These are phyloP conservation scores for Stagonosporopsis tanaceti DNA, from an alignment of 2,329 filamentous ascomycete genomes.

Conservation along the genomic window DNA sequence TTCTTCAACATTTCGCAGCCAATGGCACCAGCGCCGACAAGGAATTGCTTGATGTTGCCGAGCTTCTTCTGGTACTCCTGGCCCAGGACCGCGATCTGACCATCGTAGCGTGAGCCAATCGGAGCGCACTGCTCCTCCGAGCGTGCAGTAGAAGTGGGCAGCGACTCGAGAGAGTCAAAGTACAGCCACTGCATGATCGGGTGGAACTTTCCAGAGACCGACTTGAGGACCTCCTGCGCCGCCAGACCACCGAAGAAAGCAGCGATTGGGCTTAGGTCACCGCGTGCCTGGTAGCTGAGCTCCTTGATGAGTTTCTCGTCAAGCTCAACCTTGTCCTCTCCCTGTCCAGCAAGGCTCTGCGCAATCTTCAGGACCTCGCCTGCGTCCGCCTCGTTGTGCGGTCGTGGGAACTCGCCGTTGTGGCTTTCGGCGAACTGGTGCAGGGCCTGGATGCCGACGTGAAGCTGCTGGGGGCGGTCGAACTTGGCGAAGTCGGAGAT, in stretches of 20 bases:
- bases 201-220: conserved; percentile 96
- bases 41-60: conserved; percentile 86
- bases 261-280: conserved; percentile 90
- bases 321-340: conserved; percentile 78
- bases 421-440: conserved; percentile 83
- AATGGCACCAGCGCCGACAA: conserved; percentile 96
- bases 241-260: conserved; percentile 94
- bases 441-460: conserved; percentile 90
- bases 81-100: conserved; percentile 96
- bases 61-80: conserved; percentile 94
- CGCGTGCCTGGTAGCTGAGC: conserved; percentile 90
- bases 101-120: conserved; percentile 86
- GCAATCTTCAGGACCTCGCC: conserved; percentile 77
- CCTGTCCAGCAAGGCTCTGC: conserved; percentile 71
- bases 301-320: conserved; percentile 94
- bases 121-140: conserved; percentile 91
- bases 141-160: conserved; percentile 77
- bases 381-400: conserved; percentile 87
- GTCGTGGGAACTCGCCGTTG: conserved; percentile 74
- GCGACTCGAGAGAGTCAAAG: conserved; percentile 96
- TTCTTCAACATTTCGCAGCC: conserved; percentile 99
- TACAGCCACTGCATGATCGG: conserved; percentile 97
- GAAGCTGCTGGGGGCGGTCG: conserved; percentile 89
- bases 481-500: conserved; percentile 98
- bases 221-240: conserved; percentile 95